phyloP scores from a whole-genome alignment of 2,329 filamentous ascomycete genomes.

The Pseudofabraea citricarpa region DNA sequence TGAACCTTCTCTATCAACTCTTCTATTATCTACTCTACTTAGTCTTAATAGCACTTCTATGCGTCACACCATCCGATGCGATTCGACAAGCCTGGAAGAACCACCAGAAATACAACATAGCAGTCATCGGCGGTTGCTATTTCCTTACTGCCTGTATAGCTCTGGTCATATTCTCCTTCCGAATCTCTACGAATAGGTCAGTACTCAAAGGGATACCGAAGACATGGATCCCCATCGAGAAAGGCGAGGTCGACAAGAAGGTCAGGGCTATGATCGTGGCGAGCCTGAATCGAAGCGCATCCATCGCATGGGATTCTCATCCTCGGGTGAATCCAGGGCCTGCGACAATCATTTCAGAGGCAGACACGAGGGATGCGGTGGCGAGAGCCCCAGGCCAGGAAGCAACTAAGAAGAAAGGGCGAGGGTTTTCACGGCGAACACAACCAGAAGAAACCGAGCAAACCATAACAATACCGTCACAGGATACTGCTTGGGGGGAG shows the following conservation, averaged over 20 bases:
- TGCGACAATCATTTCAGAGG: constrained; percentile 22
- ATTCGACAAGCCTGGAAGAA: constrained; percentile 71
- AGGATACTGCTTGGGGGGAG: constrained; percentile 62
- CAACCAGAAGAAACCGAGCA: constrained; percentile 14
- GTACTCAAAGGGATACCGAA: constrained; percentile 81
- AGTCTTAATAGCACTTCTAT: constrained; percentile 66
- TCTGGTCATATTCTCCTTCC: constrained; percentile 70
- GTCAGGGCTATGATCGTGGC: constrained; percentile 73
- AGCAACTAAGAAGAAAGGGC: constrained; percentile 4
- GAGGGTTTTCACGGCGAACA: constrained; percentile 5
- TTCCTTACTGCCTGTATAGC: constrained; percentile 66
- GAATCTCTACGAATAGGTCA: constrained; percentile 82
- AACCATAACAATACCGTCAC: constrained; percentile 16
- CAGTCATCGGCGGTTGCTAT: constrained; percentile 75
- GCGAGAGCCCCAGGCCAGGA: constrained; percentile 10
- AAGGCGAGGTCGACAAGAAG: constrained; percentile 70
- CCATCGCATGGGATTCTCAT: constrained; percentile 72
- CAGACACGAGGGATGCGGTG: constrained; percentile 22
- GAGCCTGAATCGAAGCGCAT: constrained; percentile 70
- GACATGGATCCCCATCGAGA: constrained; percentile 78
- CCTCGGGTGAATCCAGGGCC: constrained; percentile 51
- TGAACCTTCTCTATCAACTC: constrained; percentile 75
- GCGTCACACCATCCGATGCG: constrained; percentile 75
- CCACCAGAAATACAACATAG: constrained; percentile 70
- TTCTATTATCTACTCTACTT: constrained; percentile 74